These are phyloP conservation scores for Artemisia annua DNA, from an alignment of 129 eudicot species.

Conservation along the genomic window DNA sequence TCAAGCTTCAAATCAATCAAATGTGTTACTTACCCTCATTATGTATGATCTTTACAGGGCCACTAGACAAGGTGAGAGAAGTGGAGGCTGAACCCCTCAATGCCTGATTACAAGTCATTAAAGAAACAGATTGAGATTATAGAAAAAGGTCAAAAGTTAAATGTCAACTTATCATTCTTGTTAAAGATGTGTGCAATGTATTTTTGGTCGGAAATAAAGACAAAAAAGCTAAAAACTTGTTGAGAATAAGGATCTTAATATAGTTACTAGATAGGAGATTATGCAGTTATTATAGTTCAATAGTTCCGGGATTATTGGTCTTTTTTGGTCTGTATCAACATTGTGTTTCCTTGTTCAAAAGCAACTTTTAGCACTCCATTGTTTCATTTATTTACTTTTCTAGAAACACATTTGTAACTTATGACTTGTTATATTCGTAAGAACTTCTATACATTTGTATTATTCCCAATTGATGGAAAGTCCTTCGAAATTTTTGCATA, in stretches of 20 bases:
- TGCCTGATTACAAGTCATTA: neutral
- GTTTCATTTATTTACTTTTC: neutral
- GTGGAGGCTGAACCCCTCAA: too few species aligned
- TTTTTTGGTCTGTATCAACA: constrained; percentile 20
- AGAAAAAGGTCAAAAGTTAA: constrained; percentile 25
- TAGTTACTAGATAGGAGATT: constrained; percentile 18
- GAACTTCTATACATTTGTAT: neutral
- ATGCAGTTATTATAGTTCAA: neutral
- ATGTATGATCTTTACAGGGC: neutral
- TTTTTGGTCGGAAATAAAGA: constrained; percentile 5
- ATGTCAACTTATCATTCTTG: constrained; percentile 8
- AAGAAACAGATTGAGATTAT: neutral
- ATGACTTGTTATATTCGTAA: neutral
- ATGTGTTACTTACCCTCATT: neutral
- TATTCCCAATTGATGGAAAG: neutral
- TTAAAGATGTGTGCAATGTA: constrained; percentile 10
- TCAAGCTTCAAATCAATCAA: constrained; percentile 10
- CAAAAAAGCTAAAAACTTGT: neutral
- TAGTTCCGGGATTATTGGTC: neutral
- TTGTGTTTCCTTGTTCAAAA: constrained; percentile 14
- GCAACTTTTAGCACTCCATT: neutral
- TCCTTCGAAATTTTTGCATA: neutral
- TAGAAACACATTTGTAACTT: neutral
- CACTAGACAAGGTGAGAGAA: neutral
- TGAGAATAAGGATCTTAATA: constrained; percentile 18